Conservation (phyloP, 352 stramenopile genomes). For the Globisporangium acanthophoron region DNA sequence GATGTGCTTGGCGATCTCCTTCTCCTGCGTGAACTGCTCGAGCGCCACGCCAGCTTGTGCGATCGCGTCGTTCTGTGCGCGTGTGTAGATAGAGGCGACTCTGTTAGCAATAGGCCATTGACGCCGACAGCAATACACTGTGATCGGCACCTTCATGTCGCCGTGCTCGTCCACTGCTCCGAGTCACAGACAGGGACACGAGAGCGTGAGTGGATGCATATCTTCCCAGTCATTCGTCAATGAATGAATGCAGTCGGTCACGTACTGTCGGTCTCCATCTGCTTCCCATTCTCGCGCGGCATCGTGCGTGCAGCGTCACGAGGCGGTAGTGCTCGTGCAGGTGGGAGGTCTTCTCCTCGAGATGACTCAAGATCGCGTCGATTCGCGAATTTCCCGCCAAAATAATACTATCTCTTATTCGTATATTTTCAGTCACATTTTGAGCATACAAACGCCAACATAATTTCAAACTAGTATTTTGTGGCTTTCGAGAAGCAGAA, state of each 20-base stretch:
- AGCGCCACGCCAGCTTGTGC: constrained; percentile 58
- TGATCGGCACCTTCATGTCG: constrained; percentile 57
- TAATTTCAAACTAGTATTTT: too few species aligned
- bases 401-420: too few species aligned
- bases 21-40: constrained; percentile 74
- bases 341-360: too few species aligned
- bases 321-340: not conserved
- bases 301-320: constrained; percentile 14
- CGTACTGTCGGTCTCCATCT: constrained; percentile 82
- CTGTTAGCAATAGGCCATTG: not conserved
- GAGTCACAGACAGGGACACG: not conserved
- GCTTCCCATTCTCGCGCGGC: constrained; percentile 61
- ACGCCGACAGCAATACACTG: not conserved
- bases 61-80: constrained; percentile 50
- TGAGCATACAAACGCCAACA: too few species aligned
- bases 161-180: constrained; percentile 74
- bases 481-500: not conserved
- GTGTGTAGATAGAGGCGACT: not conserved
- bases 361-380: too few species aligned
- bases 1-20: constrained; percentile 69
- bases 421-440: too few species aligned
- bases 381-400: too few species aligned
- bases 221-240: not conserved
- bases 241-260: not conserved
- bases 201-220: not conserved